phyloP scores from a whole-genome alignment of 2,329 filamentous ascomycete genomes.

The Plenodomus lindquistii region DNA sequence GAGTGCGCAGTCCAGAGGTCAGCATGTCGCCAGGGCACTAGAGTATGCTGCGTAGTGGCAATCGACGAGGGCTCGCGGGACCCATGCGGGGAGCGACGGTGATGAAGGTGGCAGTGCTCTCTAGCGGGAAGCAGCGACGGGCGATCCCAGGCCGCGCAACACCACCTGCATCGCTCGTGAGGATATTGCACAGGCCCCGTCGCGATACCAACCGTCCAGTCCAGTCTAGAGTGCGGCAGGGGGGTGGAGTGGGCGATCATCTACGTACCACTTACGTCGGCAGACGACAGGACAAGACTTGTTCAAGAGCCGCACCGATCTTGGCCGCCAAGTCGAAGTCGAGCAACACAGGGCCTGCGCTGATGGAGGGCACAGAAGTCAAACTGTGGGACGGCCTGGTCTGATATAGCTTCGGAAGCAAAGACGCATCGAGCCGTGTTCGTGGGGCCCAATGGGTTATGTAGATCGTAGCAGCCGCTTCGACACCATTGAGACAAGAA shows the following conservation, averaged over 20 bases:
- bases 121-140: constrained; percentile 18
- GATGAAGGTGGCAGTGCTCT: constrained; percentile 26
- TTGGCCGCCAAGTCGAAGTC: constrained; percentile 32
- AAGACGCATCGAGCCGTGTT: neutral
- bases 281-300: constrained; percentile 17
- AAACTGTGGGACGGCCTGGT: neutral
- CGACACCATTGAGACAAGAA: neutral
- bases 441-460: neutral
- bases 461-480: neutral
- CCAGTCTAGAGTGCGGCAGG: constrained; percentile 4
- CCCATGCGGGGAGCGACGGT: constrained; percentile 26
- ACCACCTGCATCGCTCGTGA: constrained; percentile 1
- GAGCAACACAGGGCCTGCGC: constrained; percentile 15
- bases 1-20: constrained; percentile 29
- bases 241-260: constrained; percentile 12
- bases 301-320: constrained; percentile 27
- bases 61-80: constrained; percentile 19
- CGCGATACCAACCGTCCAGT: neutral
- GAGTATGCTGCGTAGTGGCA: constrained; percentile 26
- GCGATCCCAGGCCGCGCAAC: constrained; percentile 14
- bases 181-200: constrained; percentile 9
- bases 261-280: constrained; percentile 34
- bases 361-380: neutral
- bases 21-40: constrained; percentile 36
- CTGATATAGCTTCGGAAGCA: neutral